Base-by-base conservation (phyloP, 139 green algal genomes). In the Chlamydomonas sphaeroides region DNA sequence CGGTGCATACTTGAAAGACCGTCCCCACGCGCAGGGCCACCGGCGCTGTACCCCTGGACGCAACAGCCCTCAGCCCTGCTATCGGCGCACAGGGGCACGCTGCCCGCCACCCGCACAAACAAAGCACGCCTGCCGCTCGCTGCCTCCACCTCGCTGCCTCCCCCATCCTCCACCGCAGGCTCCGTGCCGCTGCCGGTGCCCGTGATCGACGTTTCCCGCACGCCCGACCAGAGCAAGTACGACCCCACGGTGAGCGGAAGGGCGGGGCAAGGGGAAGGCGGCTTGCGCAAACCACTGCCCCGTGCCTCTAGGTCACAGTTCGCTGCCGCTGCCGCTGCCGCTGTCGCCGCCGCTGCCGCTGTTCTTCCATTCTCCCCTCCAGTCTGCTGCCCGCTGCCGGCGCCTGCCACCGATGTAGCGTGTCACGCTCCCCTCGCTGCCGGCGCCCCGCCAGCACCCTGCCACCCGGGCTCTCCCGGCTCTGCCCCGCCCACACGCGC, bases 161-260 rank as follows among this genome's bases (percentile, higher is more conserved):
- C 4, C 17, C 20, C 51, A 7, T 30, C 36, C 21, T 18, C 38
- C 26, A 36, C 36, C 30, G 15, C 67, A 41, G 39, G 14, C 15
- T 8, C 26, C 28, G 2, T 3, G 59, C 56, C 74, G 18, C 74
- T 80, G 6, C 74, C 74, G 1, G 33, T 45, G 25, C 74, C 74
- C 1, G 57, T 61, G 11, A 85, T 97, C 42, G 51, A 67, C 7
- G 86, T 80, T 35, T 87, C 92, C 5, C 70, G 92, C 15, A 80
- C 93, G 1, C 94, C 94, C 8, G 89, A 96, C 78, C 92, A 94
- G 72, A 80, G 69, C 15, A 81, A 80, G 7, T 98, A 98, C 61
- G 89, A 98, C 76, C 70, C 94, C 20, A 36, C 86, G 5, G 93
- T 92, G 65, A 67, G 88, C 32, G 17, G 56, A 0, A 5, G 11